These are phyloP conservation scores for Ceratobasidium sp. DNA, from an alignment of 1,284 basidiomycete genomes.

Conservation along the genomic window DNA sequence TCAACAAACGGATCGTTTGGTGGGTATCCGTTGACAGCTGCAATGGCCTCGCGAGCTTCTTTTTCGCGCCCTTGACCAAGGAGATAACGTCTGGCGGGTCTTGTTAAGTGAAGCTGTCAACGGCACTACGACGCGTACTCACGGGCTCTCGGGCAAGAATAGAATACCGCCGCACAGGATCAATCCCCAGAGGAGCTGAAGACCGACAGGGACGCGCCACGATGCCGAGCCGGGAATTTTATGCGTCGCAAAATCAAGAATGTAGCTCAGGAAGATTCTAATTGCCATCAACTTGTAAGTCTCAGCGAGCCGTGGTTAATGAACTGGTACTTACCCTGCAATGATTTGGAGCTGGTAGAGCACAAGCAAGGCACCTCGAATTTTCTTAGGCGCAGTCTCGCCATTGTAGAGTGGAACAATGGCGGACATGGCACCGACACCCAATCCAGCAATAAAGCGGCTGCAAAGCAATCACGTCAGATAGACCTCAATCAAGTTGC, in stretches of 20 bases:
- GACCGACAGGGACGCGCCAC: constrained; percentile 64
- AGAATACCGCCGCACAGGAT: constrained; percentile 71
- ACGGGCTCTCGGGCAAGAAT: constrained; percentile 83
- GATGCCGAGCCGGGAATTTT: constrained; percentile 63
- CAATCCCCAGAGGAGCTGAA: constrained; percentile 72
- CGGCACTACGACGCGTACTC: constrained; percentile 46
- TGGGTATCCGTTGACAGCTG: constrained; percentile 67
- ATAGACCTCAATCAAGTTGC: background rate
- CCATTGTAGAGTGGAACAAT: constrained; percentile 83
- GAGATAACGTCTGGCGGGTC: constrained; percentile 60
- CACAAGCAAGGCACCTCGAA: constrained; percentile 75
- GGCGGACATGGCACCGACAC: constrained; percentile 79
- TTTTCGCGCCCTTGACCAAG: constrained; percentile 59
- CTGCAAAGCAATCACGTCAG: constrained; percentile 43
- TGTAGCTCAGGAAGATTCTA: constrained; percentile 74
- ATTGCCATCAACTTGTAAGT: constrained; percentile 25
- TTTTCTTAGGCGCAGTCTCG: constrained; percentile 76
- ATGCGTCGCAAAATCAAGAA: constrained; percentile 75
- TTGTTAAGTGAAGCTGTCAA: background rate
- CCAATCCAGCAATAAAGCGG: constrained; percentile 72
- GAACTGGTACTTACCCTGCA: constrained; percentile 56
- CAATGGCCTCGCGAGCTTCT: constrained; percentile 67
- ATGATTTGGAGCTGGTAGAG: constrained; percentile 81
- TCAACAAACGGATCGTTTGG: constrained; percentile 67
- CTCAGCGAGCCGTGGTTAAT: background rate